phyloP scores from a whole-genome alignment of 2,329 filamentous ascomycete genomes.

The Colletotrichum trifolii region DNA sequence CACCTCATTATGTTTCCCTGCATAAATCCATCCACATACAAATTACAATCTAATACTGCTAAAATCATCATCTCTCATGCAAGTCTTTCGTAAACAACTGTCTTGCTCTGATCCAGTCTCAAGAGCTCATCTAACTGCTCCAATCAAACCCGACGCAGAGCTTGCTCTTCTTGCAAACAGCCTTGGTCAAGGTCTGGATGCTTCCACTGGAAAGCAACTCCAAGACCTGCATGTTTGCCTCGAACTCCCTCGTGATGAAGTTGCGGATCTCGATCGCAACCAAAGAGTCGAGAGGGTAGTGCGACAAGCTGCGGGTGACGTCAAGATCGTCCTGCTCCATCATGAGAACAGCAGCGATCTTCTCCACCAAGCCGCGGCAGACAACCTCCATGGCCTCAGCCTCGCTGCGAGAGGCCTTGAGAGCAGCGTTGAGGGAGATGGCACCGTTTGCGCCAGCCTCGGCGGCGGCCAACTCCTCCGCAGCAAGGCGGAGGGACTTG shows the following conservation, averaged over 20 bases:
- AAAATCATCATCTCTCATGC: constrained; percentile 15
- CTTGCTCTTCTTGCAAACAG: constrained; percentile 60
- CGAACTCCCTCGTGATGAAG: constrained; percentile 61
- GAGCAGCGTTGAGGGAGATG: constrained; percentile 54
- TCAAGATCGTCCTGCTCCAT: constrained; percentile 62
- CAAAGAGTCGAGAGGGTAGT: constrained; percentile 59
- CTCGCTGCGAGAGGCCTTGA: constrained; percentile 54
- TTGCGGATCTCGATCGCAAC: constrained; percentile 62
- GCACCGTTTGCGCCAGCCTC: constrained; percentile 43
- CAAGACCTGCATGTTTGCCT: constrained; percentile 64
- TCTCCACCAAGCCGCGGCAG: constrained; percentile 57
- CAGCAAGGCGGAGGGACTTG: constrained; percentile 56
- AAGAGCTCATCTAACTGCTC: constrained; percentile 26
- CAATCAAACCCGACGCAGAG: constrained; percentile 40
- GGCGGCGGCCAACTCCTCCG: constrained; percentile 51
- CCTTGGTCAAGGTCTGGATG: constrained; percentile 59
- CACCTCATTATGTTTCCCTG: not conserved
- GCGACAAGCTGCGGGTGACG: constrained; percentile 50
- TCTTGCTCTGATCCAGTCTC: not conserved
- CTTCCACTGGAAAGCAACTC: constrained; percentile 64
- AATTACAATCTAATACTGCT: constrained; percentile 16
- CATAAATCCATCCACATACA: not conserved
- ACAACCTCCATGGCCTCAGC: constrained; percentile 59
- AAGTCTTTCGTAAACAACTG: not conserved
- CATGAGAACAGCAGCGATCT: constrained; percentile 61